Evolutionary conservation across 2,329 filamentous ascomycete species (phyloP).

Genomic region (Thielaviopsis musarum): DNA sequence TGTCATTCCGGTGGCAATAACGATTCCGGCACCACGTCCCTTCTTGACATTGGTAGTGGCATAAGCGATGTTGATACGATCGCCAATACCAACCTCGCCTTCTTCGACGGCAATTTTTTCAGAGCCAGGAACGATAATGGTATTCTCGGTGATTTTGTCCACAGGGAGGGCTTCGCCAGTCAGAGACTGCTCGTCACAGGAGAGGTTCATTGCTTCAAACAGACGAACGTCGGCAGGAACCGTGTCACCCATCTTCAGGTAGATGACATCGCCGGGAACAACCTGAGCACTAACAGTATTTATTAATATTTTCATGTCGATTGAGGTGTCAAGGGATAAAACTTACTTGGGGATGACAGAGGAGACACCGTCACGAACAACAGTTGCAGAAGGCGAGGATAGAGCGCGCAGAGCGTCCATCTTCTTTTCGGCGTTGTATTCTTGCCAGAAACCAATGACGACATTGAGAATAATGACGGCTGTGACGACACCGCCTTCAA

Average conservation of each 20-base stretch:
- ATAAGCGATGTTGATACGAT: constrained; percentile 59
- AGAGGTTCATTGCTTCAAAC: constrained; percentile 60
- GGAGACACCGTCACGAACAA: constrained; percentile 41
- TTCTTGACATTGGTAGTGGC: constrained; percentile 58
- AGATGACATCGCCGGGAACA: constrained; percentile 54
- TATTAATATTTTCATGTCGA: neutral
- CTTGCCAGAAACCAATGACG: constrained; percentile 48
- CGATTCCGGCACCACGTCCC: constrained; percentile 55
- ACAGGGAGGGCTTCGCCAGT: constrained; percentile 63
- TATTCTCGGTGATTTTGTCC: constrained; percentile 42
- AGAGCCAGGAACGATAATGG: constrained; percentile 26
- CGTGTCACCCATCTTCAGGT: constrained; percentile 55
- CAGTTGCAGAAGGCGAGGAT: constrained; percentile 45
- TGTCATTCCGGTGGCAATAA: constrained; percentile 53
- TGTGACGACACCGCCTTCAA: constrained; percentile 50
- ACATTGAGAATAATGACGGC: constrained; percentile 55
- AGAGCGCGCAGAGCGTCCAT: constrained; percentile 47
- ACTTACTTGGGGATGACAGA: constrained; percentile 40
- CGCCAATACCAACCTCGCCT: constrained; percentile 46
- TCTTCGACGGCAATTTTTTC: constrained; percentile 29
- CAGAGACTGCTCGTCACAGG: constrained; percentile 61
- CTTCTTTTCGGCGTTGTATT: constrained; percentile 47
- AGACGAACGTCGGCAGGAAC: constrained; percentile 56
- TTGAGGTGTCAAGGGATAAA: neutral
- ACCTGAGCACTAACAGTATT: constrained; percentile 35